Conservation (phyloP, 2,329 filamentous ascomycete species). For the Byssochlamys sp. region DNA sequence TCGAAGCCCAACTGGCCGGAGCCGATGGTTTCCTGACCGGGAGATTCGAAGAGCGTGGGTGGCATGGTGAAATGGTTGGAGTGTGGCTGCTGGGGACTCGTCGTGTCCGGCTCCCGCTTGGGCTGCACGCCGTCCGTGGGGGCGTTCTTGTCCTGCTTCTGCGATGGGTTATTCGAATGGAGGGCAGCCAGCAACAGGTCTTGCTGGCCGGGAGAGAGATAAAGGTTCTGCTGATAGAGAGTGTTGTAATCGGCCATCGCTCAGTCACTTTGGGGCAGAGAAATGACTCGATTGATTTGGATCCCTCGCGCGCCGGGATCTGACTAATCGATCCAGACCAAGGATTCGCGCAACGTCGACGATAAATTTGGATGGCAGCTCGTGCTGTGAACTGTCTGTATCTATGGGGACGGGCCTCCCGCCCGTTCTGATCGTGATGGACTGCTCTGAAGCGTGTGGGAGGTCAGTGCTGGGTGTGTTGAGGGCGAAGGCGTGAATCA, state of each 20-base stretch:
- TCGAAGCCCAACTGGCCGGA: slow-evolving; percentile 49
- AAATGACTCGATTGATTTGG: background rate
- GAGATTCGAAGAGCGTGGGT: slow-evolving; percentile 22
- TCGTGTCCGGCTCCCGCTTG: slow-evolving; percentile 18
- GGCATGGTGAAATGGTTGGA: slow-evolving; percentile 32
- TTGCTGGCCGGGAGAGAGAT: slow-evolving; percentile 67
- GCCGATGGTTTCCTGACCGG: slow-evolving; percentile 28
- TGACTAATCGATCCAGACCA: background rate
- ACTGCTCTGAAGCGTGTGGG: background rate
- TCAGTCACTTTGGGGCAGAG: background rate
- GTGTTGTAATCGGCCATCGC: slow-evolving; percentile 31
- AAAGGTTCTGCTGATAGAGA: slow-evolving; percentile 47
- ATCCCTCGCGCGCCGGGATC: background rate
- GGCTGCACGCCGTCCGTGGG: slow-evolving; percentile 6
- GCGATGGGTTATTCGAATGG: slow-evolving; percentile 54
- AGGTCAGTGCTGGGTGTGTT: background rate
- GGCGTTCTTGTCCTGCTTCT: slow-evolving; percentile 17
- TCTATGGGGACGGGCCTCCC: slow-evolving; percentile 20
- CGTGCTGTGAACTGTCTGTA: background rate
- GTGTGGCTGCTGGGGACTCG: slow-evolving; percentile 22
- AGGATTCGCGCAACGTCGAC: background rate
- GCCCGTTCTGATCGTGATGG: slow-evolving; percentile 19
- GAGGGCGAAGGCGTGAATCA: background rate
- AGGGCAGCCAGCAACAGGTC: slow-evolving; percentile 65
- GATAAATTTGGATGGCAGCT: background rate